Base-by-base conservation (phyloP, 345 rosid genomes). In the Raphanus sativus region DNA sequence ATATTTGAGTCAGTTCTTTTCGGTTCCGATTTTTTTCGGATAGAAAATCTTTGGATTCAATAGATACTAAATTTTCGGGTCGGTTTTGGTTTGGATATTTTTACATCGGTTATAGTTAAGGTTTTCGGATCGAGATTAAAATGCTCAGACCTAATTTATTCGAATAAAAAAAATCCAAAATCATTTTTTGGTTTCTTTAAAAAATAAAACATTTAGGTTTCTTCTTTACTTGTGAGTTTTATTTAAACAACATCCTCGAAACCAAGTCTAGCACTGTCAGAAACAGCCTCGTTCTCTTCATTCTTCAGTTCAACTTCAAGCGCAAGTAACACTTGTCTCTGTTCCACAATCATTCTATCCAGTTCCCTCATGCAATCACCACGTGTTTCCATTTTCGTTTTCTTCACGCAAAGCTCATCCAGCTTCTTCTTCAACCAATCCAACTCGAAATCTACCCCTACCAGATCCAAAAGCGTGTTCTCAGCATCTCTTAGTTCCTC, bases 161-260 rank as follows among this genome's bases (percentile, higher is more conserved):
- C n/a, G n/a, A n/a, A n/a, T n/a, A n/a, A n/a, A n/a, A n/a, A n/a
- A n/a, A n/a, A n/a, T n/a, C n/a, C n/a, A n/a, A n/a, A n/a, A n/a
- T n/a, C n/a, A n/a, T n/a, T n/a, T n/a, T n/a, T n/a, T n/a, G n/a
- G n/a, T n/a, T n/a, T n/a, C n/a, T n/a, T n/a, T n/a, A n/a, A n/a
- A n/a, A n/a, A n/a, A n/a, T n/a, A 61, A 69, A 52, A 32, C 64
- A 17, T 54, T 76, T 40, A 32, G 40, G 69, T 11, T 75, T 36
- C 40, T 34, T 34, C 40, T 42, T 60, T 50, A 58, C 62, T 48
- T 24, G 38, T 33, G 33, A 63, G 32, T 70, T 52, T 8, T 10
- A 70, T 45, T 80, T 54, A 80, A 61, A 80, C 70, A 34, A 80
- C 80, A 50, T 80, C 80, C 16, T 75, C 73, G 3, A 80, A 75